phyloP scores from a whole-genome alignment of 2,329 filamentous ascomycete genomes.

The Neopestalotiopsis rosae region DNA sequence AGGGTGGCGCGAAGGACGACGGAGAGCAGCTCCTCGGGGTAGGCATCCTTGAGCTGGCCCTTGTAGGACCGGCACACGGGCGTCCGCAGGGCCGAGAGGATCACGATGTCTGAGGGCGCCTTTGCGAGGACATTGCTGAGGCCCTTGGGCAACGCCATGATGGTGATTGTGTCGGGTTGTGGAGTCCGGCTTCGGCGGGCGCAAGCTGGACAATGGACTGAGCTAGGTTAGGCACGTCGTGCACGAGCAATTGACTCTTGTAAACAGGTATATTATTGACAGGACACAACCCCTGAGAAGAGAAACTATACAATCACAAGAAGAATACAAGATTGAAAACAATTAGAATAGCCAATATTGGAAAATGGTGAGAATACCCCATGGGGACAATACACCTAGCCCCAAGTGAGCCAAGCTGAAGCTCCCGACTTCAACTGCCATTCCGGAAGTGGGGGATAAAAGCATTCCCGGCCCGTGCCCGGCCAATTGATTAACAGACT shows the following conservation, averaged over 20 bases:
- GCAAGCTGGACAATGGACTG: not conserved
- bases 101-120: conserved; percentile 80
- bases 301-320: not conserved
- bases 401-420: not conserved
- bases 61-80: conserved; percentile 84
- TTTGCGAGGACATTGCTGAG: conserved; percentile 80
- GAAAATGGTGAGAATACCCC: conserved; percentile 4
- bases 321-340: not conserved
- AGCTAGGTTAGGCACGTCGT: not conserved
- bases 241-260: not conserved
- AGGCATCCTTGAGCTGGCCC: conserved; percentile 83
- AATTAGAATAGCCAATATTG: not conserved
- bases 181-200: not conserved
- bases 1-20: conserved; percentile 71
- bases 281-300: not conserved
- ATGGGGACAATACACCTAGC: conserved; percentile 10
- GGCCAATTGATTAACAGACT: conserved; percentile 1
- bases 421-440: conserved; percentile 15
- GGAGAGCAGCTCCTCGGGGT: conserved; percentile 87
- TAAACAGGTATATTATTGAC: not conserved
- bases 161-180: conserved; percentile 19
- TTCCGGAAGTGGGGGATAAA: conserved; percentile 22
- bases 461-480: conserved; percentile 16
- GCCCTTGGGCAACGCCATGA: conserved; percentile 65
- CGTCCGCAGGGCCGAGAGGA: conserved; percentile 89